Evolutionary conservation across 139 green algal species (phyloP).

Genomic region (Micractinium sp.): DNA sequence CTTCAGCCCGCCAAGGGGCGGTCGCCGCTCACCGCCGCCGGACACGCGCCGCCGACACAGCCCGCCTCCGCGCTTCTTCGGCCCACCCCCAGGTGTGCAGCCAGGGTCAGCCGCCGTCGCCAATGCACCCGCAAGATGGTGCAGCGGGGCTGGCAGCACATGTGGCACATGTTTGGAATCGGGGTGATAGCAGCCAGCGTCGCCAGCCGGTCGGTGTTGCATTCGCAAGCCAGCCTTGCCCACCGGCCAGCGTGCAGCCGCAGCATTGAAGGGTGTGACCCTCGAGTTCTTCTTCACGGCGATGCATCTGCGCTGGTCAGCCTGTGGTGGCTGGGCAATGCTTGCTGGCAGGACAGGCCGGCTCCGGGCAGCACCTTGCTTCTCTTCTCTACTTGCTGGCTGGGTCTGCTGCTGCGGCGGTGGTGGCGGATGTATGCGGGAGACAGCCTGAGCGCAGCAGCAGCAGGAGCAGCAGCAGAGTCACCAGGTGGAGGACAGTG

Average conservation of each 20-base stretch:
- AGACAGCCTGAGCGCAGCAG: too few relatives aligned
- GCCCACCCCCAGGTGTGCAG: constrained; percentile 35
- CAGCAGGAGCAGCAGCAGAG: too few relatives aligned
- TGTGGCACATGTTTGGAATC: not conserved
- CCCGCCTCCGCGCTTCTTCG: constrained; percentile 13
- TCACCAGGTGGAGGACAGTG: too few relatives aligned
- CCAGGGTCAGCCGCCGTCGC: too few relatives aligned
- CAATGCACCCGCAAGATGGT: too few relatives aligned
- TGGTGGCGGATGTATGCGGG: not conserved
- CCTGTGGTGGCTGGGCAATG: too few relatives aligned
- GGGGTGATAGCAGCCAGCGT: not conserved
- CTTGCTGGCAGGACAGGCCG: too few relatives aligned
- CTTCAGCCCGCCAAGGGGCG: not conserved
- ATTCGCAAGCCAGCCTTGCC: not conserved
- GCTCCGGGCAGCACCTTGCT: too few relatives aligned
- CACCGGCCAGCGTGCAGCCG: too few relatives aligned
- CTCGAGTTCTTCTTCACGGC: not conserved
- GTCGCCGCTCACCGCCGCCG: not conserved
- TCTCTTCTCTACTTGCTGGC: too few relatives aligned
- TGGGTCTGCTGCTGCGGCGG: not conserved
- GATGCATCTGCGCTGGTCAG: too few relatives aligned
- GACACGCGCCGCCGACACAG: not conserved
- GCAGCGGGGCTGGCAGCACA: not conserved
- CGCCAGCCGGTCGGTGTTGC: not conserved
- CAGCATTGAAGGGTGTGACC: not conserved